These are phyloP conservation scores for Thielaviopsis musarum DNA, from an alignment of 2,329 filamentous ascomycete genomes.

Conservation along the genomic window DNA sequence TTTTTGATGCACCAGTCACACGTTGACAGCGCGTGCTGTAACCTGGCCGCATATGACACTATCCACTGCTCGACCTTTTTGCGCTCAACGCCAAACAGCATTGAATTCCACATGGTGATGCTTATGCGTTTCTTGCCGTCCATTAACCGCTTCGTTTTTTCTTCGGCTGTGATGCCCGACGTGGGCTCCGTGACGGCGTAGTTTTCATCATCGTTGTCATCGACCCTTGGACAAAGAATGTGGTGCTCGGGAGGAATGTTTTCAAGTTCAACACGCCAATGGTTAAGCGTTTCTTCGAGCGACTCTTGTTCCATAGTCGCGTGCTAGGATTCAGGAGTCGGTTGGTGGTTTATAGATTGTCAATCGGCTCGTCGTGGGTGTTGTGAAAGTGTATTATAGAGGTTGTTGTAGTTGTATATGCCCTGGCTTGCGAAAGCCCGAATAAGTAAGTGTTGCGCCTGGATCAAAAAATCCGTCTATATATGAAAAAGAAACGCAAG, in stretches of 20 bases:
- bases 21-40: constrained; percentile 40
- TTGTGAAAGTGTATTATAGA: background rate
- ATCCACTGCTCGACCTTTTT: constrained; percentile 43
- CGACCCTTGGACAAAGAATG: constrained; percentile 49
- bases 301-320: constrained; percentile 21
- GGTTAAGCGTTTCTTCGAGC: constrained; percentile 24
- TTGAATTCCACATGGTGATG: constrained; percentile 48
- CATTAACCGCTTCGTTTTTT: constrained; percentile 36
- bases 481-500: background rate
- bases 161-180: constrained; percentile 30
- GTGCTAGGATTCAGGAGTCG: background rate
- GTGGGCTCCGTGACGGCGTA: constrained; percentile 33
- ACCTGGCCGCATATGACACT: constrained; percentile 37
- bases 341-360: background rate
- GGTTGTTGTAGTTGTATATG: background rate
- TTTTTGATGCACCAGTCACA: constrained; percentile 58
- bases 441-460: background rate
- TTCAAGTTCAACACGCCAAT: constrained; percentile 28
- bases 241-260: constrained; percentile 35
- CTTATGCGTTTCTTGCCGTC: constrained; percentile 39
- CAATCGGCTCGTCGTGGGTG: background rate
- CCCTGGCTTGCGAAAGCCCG: background rate
- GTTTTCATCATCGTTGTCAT: constrained; percentile 44
- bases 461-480: background rate
- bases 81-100: constrained; percentile 50